These are phyloP conservation scores for Hypoxylon sp. DNA, from an alignment of 2,329 filamentous ascomycete genomes.

Conservation along the genomic window DNA sequence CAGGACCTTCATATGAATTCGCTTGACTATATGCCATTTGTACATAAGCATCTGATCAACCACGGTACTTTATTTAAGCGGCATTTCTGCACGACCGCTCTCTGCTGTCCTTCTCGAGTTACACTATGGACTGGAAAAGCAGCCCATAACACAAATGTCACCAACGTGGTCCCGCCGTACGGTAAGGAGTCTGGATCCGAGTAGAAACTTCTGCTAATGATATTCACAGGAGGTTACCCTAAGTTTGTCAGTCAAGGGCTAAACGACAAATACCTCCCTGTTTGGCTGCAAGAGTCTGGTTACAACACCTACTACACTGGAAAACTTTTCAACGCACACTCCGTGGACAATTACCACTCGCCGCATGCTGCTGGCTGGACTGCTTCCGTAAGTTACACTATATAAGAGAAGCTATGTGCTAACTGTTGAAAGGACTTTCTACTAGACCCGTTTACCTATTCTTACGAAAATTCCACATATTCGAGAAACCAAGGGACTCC, in stretches of 20 bases:
- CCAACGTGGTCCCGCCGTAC: conserved; percentile 68
- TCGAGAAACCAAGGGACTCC: conserved; percentile 69
- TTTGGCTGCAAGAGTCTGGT: conserved; percentile 78
- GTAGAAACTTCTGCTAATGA: conserved; percentile 31
- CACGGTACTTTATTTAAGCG: conserved; percentile 72
- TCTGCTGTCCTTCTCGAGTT: conserved; percentile 78
- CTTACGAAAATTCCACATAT: conserved; percentile 73
- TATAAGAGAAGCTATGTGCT: background rate
- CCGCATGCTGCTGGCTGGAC: conserved; percentile 73
- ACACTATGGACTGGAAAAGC: conserved; percentile 75
- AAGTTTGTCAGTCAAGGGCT: conserved; percentile 76
- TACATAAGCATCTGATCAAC: conserved; percentile 69
- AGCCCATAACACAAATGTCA: conserved; percentile 80
- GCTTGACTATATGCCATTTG: conserved; percentile 70
- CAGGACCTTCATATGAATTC: conserved; percentile 75
- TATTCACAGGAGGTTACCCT: conserved; percentile 67
- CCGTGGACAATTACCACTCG: conserved; percentile 71
- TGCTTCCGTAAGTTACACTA: conserved; percentile 57
- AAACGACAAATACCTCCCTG: conserved; percentile 76
- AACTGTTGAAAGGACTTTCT: conserved; percentile 59
- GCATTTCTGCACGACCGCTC: conserved; percentile 76
- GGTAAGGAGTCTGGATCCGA: conserved; percentile 68
- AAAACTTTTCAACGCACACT: conserved; percentile 79
- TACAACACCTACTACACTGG: conserved; percentile 81
- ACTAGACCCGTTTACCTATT: conserved; percentile 74